Base-by-base conservation (phyloP, 1,284 basidiomycete genomes). In the Leccinum solheimii region DNA sequence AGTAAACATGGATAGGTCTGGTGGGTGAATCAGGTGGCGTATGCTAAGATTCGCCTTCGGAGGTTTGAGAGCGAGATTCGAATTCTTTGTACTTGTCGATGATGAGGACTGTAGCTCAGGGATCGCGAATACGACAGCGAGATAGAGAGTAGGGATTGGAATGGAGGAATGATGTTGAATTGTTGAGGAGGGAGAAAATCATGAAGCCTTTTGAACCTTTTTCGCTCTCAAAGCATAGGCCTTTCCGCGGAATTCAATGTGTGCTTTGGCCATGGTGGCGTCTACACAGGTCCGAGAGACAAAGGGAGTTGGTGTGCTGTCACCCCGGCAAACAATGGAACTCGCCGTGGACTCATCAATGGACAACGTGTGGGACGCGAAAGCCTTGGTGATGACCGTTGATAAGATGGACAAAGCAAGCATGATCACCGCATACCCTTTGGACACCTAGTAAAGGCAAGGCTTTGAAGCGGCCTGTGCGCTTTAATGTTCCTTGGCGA, bases 351-450 rank as follows among this genome's bases (percentile, higher is more conserved):
- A 57, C 36, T 38, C 58, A 55, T 60, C 51, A 57, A 10, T 32
- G 27, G 14, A 56, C 21, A 54, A 34, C 21, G 26, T 27, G 27
- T 26, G 30, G 27, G 59, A 21, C 56, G 49, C 38, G 50, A 11
- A 30, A 27, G 38, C n/a, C 27, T 48, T 48, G 45, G 58, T 60
- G 56, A 61, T 36, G 57, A 62, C 61, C 40, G 30, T 65, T 38
- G 63, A 54, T 36, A 63, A 59, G 61, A 58, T 49, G 62, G 53
- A 73, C 63, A 76, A 76, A 74, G 63, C 52, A 61, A 11, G 55
- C 30, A 38, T 48, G 54, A 30, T 38, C 51, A 50, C 56, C 38
- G 55, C 27, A 26, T 60, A 40, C 55, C 34, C 36, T 48, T 58
- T 45, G 45, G 11, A 34, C 40, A 43, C 60, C 63, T 57, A 53